Evolutionary conservation across 1,284 basidiomycete genomes (phyloP).

Genomic region (Erythrobasidium hasegawianum): DNA sequence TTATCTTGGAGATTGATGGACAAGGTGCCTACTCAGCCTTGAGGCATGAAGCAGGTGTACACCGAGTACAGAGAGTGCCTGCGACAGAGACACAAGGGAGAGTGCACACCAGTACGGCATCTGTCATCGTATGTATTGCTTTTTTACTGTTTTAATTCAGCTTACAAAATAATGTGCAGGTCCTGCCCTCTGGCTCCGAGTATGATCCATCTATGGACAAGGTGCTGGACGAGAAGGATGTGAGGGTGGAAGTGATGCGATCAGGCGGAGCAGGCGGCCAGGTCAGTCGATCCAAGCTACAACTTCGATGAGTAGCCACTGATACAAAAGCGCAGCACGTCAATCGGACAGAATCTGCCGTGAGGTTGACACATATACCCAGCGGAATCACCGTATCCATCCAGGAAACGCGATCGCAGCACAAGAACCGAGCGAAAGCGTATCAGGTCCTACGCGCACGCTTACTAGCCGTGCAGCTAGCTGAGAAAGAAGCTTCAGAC

Average conservation of each 20-base stretch:
- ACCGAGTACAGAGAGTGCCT: constrained; percentile 91
- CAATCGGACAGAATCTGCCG: constrained; percentile 97
- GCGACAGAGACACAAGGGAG: constrained; percentile 80
- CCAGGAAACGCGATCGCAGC: constrained; percentile 96
- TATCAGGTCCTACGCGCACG: constrained; percentile 80
- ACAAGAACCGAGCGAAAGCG: constrained; percentile 83
- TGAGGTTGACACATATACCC: constrained; percentile 89
- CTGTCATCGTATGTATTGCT: constrained; percentile 70
- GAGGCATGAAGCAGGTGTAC: constrained; percentile 89
- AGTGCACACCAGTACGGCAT: constrained; percentile 88
- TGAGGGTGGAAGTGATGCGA: constrained; percentile 89
- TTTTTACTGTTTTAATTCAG: too few species aligned
- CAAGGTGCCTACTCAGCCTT: constrained; percentile 72
- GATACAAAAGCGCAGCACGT: constrained; percentile 65
- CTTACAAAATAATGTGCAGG: too few species aligned
- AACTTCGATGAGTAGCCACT: constrained; percentile 13
- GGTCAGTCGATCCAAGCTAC: constrained; percentile 52
- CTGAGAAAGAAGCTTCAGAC: constrained; percentile 53
- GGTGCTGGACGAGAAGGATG: constrained; percentile 75
- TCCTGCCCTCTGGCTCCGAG: constrained; percentile 62
- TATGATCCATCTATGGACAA: constrained; percentile 49
- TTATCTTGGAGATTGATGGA: constrained; percentile 75
- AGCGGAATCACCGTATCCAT: constrained; percentile 94
- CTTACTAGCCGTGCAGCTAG: constrained; percentile 72
- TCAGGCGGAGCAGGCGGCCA: constrained; percentile 94